A percentile compares a stretch with the other conserved stretches of the same genome.
Evolutionary conservation across 108 stramenopile genomes (phyloP).

Genomic region (Thalassiosira profunda): DNA sequence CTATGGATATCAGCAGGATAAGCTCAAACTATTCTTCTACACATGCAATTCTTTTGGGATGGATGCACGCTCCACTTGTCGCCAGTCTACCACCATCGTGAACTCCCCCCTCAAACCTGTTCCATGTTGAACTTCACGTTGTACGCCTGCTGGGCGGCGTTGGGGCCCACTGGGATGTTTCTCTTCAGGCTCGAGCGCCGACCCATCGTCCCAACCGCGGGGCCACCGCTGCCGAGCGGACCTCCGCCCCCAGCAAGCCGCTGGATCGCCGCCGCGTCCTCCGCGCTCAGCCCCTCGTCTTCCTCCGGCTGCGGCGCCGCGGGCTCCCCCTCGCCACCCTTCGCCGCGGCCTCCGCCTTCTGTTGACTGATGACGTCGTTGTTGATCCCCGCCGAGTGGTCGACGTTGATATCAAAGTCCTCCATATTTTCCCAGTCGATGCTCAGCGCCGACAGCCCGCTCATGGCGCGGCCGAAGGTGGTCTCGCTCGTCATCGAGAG

Average conservation of each 20-base stretch:
- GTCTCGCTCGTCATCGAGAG: constrained; percentile 56
- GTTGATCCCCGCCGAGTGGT: constrained; percentile 88
- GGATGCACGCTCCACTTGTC: too few relatives aligned
- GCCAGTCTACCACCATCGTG: too few relatives aligned
- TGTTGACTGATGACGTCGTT: constrained; percentile 56
- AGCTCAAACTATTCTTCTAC: too few relatives aligned
- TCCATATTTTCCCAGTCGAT: constrained; percentile 96
- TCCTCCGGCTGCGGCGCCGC: neutral
- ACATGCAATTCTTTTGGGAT: too few relatives aligned
- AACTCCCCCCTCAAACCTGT: too few relatives aligned
- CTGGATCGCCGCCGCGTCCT: neutral
- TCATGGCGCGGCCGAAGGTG: constrained; percentile 92
- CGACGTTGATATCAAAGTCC: constrained; percentile 91
- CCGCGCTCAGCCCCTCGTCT: neutral
- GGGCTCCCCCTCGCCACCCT: neutral
- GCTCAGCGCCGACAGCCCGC: constrained; percentile 83
- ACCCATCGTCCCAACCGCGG: too few relatives aligned
- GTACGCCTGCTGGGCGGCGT: neutral
- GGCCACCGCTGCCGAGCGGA: too few relatives aligned
- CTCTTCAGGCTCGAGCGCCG: constrained; percentile 1
- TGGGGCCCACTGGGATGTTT: neutral
- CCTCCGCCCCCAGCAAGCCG: neutral
- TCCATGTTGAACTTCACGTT: constrained; percentile 5
- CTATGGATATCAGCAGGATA: too few relatives aligned
- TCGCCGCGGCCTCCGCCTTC: neutral